Base-by-base conservation (phyloP, 108 stramenopile genomes). In the Stephanodiscus minutulus region DNA sequence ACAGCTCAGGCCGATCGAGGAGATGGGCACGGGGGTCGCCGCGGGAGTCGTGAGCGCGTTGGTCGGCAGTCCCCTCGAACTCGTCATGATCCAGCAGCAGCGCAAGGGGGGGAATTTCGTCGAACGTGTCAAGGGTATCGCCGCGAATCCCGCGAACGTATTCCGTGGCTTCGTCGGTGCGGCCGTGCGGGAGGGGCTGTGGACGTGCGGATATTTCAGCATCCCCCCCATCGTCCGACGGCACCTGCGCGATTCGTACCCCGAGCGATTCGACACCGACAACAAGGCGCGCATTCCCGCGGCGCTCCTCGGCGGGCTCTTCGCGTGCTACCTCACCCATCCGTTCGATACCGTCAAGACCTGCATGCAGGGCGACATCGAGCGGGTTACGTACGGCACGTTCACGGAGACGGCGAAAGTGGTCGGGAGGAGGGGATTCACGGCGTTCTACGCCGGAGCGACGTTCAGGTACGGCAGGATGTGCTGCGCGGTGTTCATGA, bases 61-160 rank as follows among this genome's bases (percentile, higher is more conserved):
- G 24, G 89, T 89, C 1, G 93, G 90, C 20, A 88, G 85, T 65
- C 97, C 97, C 10, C 68, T 97, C 54, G 97, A 97, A 70, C 83
- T 97, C 9, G 82, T 96, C 72, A 97, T 97, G 97, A 96, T 97
- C 72, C 97, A 97, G 65, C 97, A 97, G 69, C 97, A 97, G 70
- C 90, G 89, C 59, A 96, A 89, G 81, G 97, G 97, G 49, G 87
- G 87, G 17, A 55, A 67, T 9, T 80, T 68, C 3, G 41, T 83
- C 13, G 64, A 68, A 12, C 91, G 90, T 0, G 12, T 91, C 18
- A 72, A 74, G 17, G 70, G 74, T 10, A 87, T 96, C 1, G 7
- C 59, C 31, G 82, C 88, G 44, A 84, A 74, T 13, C 87, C 90
- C 6, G 61, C 78, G 49, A 86, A 90, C 63, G 49, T 96, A 56